Conservation (phyloP, 2,329 filamentous ascomycete species). For the Fusarium hainanense region DNA sequence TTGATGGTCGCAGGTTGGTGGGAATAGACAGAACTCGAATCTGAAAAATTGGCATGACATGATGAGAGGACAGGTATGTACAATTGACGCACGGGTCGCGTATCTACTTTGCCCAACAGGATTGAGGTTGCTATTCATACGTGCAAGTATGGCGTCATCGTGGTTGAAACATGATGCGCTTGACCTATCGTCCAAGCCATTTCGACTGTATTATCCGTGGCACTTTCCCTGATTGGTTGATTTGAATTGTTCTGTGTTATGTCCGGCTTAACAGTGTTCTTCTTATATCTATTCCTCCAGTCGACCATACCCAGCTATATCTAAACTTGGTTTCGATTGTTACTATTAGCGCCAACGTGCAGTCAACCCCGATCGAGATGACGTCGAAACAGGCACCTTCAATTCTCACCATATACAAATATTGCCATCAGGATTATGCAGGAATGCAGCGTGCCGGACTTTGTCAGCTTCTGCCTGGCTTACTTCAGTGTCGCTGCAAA, state of each 20-base stretch:
- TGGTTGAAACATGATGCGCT: conserved; percentile 8
- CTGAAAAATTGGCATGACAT: not conserved
- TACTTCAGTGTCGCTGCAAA: not conserved
- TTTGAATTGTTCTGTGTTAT: not conserved
- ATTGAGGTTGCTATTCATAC: not conserved
- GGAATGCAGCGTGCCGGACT: not conserved
- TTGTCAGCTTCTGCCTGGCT: not conserved
- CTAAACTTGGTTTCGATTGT: no score
- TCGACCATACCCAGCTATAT: no score
- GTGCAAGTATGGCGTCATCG: conserved; percentile 8
- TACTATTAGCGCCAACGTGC: no score
- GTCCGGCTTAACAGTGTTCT: rapidly evolving
- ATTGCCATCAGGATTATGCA: not conserved
- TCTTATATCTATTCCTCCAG: no score
- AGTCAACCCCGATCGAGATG: no score
- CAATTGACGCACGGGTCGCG: rapidly evolving
- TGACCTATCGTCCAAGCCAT: no score
- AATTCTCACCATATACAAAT: not conserved
- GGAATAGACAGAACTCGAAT: not conserved
- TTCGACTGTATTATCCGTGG: no score
- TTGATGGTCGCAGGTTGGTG: not conserved
- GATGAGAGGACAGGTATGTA: not conserved
- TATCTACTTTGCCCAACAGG: not conserved
- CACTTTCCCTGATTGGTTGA: no score
- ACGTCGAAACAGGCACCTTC: no score